Conservation (phyloP, 352 stramenopile species). For the Phytophthora idaei region DNA sequence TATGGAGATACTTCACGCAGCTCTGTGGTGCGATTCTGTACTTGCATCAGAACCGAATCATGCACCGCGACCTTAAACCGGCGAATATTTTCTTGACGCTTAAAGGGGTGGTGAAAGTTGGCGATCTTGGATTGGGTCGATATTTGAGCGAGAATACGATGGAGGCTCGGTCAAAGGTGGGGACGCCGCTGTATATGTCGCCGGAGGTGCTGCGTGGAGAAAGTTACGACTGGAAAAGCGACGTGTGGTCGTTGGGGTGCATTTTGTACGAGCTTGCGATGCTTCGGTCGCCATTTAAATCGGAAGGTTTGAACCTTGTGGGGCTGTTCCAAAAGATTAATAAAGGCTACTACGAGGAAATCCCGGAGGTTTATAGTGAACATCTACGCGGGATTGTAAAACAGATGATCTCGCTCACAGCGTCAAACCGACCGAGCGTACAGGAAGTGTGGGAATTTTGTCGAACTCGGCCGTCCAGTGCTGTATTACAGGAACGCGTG, state of each 20-base stretch:
- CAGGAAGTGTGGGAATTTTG: conserved; percentile 71
- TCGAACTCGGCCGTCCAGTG: conserved; percentile 42
- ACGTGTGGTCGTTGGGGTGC: conserved; percentile 96
- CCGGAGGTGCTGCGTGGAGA: conserved; percentile 93
- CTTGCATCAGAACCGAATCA: conserved; percentile 90
- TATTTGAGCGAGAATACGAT: conserved; percentile 83
- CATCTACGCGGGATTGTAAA: conserved; percentile 60
- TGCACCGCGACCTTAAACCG: conserved; percentile 95
- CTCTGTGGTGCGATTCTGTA: conserved; percentile 88
- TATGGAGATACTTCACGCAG: conserved; percentile 95
- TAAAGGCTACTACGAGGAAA: conserved; percentile 79
- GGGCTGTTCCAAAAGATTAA: conserved; percentile 94
- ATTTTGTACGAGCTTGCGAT: conserved; percentile 96
- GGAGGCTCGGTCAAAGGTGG: conserved; percentile 91
- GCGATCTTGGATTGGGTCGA: conserved; percentile 77
- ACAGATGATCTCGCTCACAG: conserved; percentile 74
- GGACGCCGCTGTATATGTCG: conserved; percentile 95
- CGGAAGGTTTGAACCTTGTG: conserved; percentile 90
- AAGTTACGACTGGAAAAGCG: conserved; percentile 95
- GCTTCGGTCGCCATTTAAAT: conserved; percentile 94
- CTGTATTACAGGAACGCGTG: conserved; percentile 36
- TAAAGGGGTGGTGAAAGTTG: conserved; percentile 91
- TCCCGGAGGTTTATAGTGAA: conserved; percentile 69
- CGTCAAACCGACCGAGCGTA: conserved; percentile 64
- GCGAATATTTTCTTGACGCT: conserved; percentile 95